Base-by-base conservation (phyloP, 1,139 yeast genomes). In the Blastobotrys persicus region DNA sequence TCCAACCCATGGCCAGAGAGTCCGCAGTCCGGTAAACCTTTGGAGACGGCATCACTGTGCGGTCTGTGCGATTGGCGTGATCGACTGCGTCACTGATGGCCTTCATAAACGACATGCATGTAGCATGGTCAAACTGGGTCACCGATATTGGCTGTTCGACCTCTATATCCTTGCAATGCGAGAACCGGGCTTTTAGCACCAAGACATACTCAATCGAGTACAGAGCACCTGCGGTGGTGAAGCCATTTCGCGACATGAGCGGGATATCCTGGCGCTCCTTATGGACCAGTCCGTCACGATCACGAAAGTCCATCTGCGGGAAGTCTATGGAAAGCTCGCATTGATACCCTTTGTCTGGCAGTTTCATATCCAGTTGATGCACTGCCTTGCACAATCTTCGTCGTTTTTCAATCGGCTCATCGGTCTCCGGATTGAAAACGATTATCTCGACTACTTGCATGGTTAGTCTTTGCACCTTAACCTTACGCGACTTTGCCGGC, bases 101-200 rank as follows among this genome's bases (percentile, higher is more conserved):
- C 46, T 60, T 59, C 70, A 67, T 68, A 41, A 67, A 65, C 11
- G 66, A 61, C 54, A 61, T 59, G 50, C 74, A 66, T 35, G 69
- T 60, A n/a, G 64, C 63, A 46, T 67, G 70, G 49, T 66, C 72
- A 51, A 71, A 71, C 26, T 72, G 70, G 4, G 72, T 60, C 9
- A 70, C 62, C 0, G 68, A 62, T 34, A 71, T 61, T n/a, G 67
- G 65, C 49, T 66, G 68, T 48, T 62, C 66, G n/a, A 66, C 55
- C 47, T 66, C 70, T 34, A 71, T 65, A 43, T 71, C 75, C 46
- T 67, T 67, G 37, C 71, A 68, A 46, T 69, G 70, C 37, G 65
- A 59, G 47, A 71, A 63, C 41, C 70, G 61, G 9, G 71, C 73
- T 51, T 67, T 66, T 46, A 71, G 52, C 3, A 65, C 59, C 17